Evolutionary conservation across 2,329 filamentous ascomycete species (phyloP), one percentile per base, ranked within the genome.

Genomic region (Bipolaris gigantea): DNA sequence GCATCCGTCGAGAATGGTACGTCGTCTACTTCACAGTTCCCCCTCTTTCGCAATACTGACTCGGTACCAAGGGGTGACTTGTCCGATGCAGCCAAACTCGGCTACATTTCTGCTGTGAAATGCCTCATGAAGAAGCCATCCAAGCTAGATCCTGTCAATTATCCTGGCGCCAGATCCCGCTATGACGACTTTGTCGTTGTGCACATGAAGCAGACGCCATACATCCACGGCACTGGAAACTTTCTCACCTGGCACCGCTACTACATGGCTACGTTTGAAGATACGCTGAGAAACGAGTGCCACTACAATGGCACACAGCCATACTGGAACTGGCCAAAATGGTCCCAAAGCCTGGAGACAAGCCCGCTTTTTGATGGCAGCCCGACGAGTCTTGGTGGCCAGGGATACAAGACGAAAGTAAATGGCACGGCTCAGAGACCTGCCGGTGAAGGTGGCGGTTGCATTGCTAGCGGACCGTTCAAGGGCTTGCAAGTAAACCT

Each of bases 331-430:
- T 85, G 81, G 79, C 77, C 77, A 10, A 75, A 77, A 53, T 79
- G 76, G 16, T 49, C 53, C 66, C 72, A 71, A 2, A 79, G 81
- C 52, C 70, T 71, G 1, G 62, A 69, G 61, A 76, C 77, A 41
- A 83, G 81, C 0, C 79, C 82, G 15, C 67, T 86, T 48, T 85
- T 86, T 58, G 81, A 84, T 59, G 83, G 83, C 45, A 80, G 78
- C 60, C 78, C 78, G 23, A 81, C 79, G 50, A 75, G 77, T 36
- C 71, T 75, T 52, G 62, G 78, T 35, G 79, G 81, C 18, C 79
- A 83, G 55, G 81, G 82, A 30, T 30, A 30, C 10, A 30, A 30
- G 27, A 13, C 10, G 27, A 30, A 30, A 30, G 27, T 30, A 33
- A 69, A 53, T 34, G 68, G 64, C 47, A 70, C 63, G 43, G 64